These are phyloP conservation scores for Neocatenulostroma microsporum DNA, from an alignment of 2,329 filamentous ascomycete species.

Conservation along the genomic window DNA sequence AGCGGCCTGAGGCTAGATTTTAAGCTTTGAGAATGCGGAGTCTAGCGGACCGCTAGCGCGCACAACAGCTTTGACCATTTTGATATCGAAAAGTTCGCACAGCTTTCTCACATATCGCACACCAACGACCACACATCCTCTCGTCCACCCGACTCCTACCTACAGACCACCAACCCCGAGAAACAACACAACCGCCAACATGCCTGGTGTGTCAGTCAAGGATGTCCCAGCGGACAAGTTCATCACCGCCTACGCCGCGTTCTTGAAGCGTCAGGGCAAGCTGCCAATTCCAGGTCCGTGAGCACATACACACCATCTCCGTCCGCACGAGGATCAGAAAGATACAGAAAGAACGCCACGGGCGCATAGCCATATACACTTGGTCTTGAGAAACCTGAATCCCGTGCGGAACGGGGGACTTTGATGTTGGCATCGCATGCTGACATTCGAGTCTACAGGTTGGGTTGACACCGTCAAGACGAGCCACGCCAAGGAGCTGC, in stretches of 20 bases:
- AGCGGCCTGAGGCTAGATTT: too few species aligned
- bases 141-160: constrained; percentile 6
- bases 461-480: constrained; percentile 99
- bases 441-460: constrained; percentile 53
- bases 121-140: constrained; percentile 2
- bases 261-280: constrained; percentile 92
- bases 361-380: constrained; percentile 11
- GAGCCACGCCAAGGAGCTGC: constrained; percentile 90
- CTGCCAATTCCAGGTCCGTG: constrained; percentile 77
- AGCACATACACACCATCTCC: constrained; percentile 11
- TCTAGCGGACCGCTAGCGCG: constrained; percentile 2
- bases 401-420: constrained; percentile 45
- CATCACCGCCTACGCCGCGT: constrained; percentile 76
- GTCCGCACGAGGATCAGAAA: constrained; percentile 10
- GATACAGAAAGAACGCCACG: constrained; percentile 28
- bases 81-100: background rate
- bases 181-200: constrained; percentile 52
- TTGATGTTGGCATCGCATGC: constrained; percentile 18
- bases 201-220: constrained; percentile 75
- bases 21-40: too few species aligned
- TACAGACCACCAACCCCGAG: constrained; percentile 6
- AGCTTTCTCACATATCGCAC: too few species aligned
- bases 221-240: constrained; percentile 89
- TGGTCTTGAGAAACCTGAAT: constrained; percentile 41
- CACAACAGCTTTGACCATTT: background rate